Evolutionary conservation across 176 grass and related monocot species (phyloP), one percentile per base, ranked within the genome.

Genomic region (Pontederia crassipes): DNA sequence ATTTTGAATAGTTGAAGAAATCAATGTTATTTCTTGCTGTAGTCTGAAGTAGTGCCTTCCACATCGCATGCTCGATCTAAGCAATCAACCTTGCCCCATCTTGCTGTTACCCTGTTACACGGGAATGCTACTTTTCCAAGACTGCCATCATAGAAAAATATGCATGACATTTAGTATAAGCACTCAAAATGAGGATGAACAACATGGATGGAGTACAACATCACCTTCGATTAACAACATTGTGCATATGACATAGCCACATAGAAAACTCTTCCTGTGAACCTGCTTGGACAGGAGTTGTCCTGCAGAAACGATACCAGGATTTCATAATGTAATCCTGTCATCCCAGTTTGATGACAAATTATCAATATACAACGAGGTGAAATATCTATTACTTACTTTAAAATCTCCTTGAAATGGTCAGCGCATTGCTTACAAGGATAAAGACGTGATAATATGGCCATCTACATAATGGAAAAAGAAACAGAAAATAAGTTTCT

Each of bases 351-450:
- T 54, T 75, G 18, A 27, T 54, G 52, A 13, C 11, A 49, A 61
- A 65, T 54, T 12, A 77, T 70, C 26, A 40, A 13, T 48, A 58
- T 52, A 17, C 49, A 67, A 53, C 8, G 29, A n/a, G 49, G 54
- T 71, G 26, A 55, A 70, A 12, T 51, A 4, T 57, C 28, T 18
- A 65, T 59, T 67, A 60, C 92, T 97, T 90, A 98, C 87, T 86
- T 92, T 67, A 98, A 74, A 61, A 98, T 75, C 83, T 92, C 84
- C 68, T 89, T 88, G 74, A 98, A 92, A 89, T 98, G 87, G 67
- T 83, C 81, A 14, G 84, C 79, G 13, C 93, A 98, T 77, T 98
- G 87, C 83, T 86, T 98, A 77, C 93, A 98, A 64, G 93, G 93
- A 48, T 98, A 98, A 15, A 92, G 65, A 70, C 93, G 80, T 12